Evolutionary conservation across 805 yeast species (phyloP), one percentile per base, ranked within the genome.

Genomic region (Saccharomycopsis schoenii): DNA sequence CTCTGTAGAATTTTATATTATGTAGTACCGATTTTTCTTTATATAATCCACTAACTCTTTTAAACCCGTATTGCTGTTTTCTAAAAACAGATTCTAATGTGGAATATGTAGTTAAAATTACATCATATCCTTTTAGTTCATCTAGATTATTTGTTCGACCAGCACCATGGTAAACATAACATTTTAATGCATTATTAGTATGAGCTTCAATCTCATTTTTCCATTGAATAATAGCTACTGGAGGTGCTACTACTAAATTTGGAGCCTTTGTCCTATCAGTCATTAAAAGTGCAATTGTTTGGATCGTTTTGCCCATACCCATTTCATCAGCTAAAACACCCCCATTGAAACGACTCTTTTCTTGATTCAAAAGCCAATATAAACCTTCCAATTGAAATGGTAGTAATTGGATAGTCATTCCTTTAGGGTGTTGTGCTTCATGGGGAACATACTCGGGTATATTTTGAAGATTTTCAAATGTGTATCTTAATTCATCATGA

Each of bases 251-350:
- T 4, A 94, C 98, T 63, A 94, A 74, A 66, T 85, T 89, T 10
- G 97, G 97, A 11, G 82, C 75, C 66, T 83, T 85, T 0, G 75
- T 68, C 57, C 78, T 70, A 71, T 90, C 96, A 56, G 78, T 72
- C 83, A 92, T 83, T 69, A 94, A 82, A 55, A 94, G 73, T 0
- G 96, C 94, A 64, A 94, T 93, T 43, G 97, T 93, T 73, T 94
- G 99, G 57, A 94, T 92, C 0, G 99, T 94, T 68, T 94, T 94
- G 65, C 99, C 99, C 98, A 94, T 93, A 42, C 99, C 99, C 99
- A 94, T 94, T 73, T 94, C 99, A 76, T 94, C 99, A 4, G 99
- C 98, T 56, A 94, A 76, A 10, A 94, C 86, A 15, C 98, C 99
- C 29, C 99, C 99, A 15, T 81, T 78, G 72, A 87, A 93, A 52